Conservation (phyloP, 495 filamentous ascomycete species). For the Aspergillus biplanus region DNA sequence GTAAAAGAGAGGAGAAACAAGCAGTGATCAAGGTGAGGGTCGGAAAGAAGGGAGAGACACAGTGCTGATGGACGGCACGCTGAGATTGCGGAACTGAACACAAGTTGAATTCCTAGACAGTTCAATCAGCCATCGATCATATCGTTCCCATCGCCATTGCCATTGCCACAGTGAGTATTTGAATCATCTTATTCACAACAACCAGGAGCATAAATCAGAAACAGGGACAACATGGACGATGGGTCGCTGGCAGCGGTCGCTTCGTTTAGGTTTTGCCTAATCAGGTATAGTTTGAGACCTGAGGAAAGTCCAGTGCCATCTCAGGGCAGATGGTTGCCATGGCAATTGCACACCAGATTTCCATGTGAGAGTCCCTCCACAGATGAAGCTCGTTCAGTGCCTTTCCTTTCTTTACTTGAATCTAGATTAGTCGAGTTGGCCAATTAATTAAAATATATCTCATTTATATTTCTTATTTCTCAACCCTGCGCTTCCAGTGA, state of each 20-base stretch:
- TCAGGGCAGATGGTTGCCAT: slow-evolving; percentile 29
- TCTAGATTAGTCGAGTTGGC: too few relatives aligned
- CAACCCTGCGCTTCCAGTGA: too few relatives aligned
- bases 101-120: background rate
- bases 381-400: background rate
- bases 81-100: background rate
- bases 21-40: slow-evolving; percentile 15
- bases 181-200: background rate
- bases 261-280: slow-evolving; percentile 30
- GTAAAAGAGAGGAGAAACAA: slow-evolving; percentile 31
- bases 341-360: slow-evolving; percentile 24
- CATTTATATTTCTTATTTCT: too few relatives aligned
- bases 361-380: background rate
- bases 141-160: background rate
- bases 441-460: too few relatives aligned
- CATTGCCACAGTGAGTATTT: background rate
- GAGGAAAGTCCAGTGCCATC: slow-evolving; percentile 21
- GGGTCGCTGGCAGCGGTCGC: background rate
- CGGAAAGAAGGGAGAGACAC: slow-evolving; percentile 8
- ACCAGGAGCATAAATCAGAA: slow-evolving; percentile 13
- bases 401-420: too few relatives aligned
- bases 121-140: slow-evolving; percentile 15
- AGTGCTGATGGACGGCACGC: slow-evolving; percentile 8
- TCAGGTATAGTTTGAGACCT: slow-evolving; percentile 27
- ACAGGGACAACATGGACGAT: slow-evolving; percentile 20